Conservation (phyloP, 2,329 filamentous ascomycete species). For the Furcasterigmium sp. region DNA sequence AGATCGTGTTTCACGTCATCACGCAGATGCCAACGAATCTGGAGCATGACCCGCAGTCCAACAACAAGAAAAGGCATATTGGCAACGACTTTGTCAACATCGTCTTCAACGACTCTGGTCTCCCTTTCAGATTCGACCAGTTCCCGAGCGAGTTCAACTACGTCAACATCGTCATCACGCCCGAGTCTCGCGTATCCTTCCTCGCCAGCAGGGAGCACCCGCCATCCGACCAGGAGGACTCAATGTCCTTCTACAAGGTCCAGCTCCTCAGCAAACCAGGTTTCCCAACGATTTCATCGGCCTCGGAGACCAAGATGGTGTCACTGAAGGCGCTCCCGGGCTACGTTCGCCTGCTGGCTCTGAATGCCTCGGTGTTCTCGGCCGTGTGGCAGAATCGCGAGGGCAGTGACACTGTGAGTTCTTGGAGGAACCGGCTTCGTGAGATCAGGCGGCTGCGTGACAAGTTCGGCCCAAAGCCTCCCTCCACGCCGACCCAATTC, state of each 20-base stretch:
- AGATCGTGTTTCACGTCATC: conserved; percentile 91
- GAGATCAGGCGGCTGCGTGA: conserved; percentile 82
- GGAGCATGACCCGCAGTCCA: conserved; percentile 68
- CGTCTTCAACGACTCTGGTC: conserved; percentile 94
- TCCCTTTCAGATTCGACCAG: conserved; percentile 81
- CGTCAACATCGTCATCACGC: conserved; percentile 93
- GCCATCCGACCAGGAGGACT: conserved; percentile 25
- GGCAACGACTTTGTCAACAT: conserved; percentile 98
- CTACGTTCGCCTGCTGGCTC: conserved; percentile 81
- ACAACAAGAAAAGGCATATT: conserved; percentile 88
- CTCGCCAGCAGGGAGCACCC: conserved; percentile 53
- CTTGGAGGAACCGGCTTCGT: conserved; percentile 81
- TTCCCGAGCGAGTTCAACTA: conserved; percentile 96
- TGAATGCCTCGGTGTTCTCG: conserved; percentile 92
- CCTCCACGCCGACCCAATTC: conserved; percentile 22
- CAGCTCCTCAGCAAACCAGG: conserved; percentile 83
- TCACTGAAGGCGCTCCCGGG: conserved; percentile 75
- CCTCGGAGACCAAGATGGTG: conserved; percentile 83
- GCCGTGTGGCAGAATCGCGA: conserved; percentile 79
- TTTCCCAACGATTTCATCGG: conserved; percentile 88
- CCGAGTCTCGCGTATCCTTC: conserved; percentile 74
- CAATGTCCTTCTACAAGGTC: conserved; percentile 71
- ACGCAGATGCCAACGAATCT: conserved; percentile 95
- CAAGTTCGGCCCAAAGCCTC: conserved; percentile 45
- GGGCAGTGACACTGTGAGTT: conserved; percentile 77